These are phyloP conservation scores for Aspergillus oerlinghausenensis DNA, from an alignment of 2,329 filamentous ascomycete species.

Conservation along the genomic window DNA sequence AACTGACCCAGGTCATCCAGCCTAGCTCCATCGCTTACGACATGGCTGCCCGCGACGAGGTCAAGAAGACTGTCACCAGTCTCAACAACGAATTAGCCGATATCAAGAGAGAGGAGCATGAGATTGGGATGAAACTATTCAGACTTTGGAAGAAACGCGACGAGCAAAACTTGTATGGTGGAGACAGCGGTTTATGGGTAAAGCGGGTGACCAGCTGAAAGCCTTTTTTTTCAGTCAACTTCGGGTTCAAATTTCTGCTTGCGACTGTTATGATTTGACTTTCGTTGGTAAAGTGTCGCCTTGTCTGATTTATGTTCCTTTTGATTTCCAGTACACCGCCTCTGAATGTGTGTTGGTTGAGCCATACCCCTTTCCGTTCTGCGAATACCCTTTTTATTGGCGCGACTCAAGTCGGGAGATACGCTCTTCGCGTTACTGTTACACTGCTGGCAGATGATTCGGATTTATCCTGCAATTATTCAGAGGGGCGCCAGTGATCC, in stretches of 20 bases:
- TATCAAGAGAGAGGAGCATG: constrained; percentile 71
- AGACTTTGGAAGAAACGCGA: constrained; percentile 71
- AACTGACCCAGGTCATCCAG: constrained; percentile 75
- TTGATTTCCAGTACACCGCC: background rate
- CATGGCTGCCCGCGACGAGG: constrained; percentile 55
- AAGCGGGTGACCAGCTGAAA: constrained; percentile 64
- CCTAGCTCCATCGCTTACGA: constrained; percentile 62
- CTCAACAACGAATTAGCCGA: constrained; percentile 66
- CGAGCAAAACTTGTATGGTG: constrained; percentile 47
- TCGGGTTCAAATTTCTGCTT: background rate
- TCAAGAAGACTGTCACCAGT: constrained; percentile 61
- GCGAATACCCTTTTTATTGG: background rate
- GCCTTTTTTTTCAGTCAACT: background rate
- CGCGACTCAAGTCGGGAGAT: background rate
- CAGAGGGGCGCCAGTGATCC: background rate
- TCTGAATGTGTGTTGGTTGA: constrained; percentile 1
- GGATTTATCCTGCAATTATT: background rate
- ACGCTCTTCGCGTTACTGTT: background rate
- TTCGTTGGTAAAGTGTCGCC: background rate
- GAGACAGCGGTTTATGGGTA: constrained; percentile 68
- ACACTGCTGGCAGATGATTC: background rate
- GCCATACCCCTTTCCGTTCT: constrained; percentile 4
- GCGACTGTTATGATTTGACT: background rate
- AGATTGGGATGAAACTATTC: constrained; percentile 70
- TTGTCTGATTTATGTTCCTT: background rate